Evolutionary conservation across 2,329 filamentous ascomycete species (phyloP), one percentile per base, ranked within the genome.

Genomic region (Beauveria varroae): DNA sequence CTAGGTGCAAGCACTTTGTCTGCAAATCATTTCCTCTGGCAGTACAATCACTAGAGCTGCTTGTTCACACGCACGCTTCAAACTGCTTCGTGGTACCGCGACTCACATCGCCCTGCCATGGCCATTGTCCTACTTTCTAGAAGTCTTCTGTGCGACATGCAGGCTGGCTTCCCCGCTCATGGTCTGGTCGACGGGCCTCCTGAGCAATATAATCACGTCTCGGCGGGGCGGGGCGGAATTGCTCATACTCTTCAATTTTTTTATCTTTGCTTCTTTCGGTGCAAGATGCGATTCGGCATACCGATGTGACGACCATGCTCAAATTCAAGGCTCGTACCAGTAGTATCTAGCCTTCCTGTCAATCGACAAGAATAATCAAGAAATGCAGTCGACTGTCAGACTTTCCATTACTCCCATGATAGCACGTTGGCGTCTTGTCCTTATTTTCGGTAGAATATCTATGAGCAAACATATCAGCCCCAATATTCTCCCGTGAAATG

Each of bases 401-500:
- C 12, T 34, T 34, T 34, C 5, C 30, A 34, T 34, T 34, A 14
- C 30, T 34, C 30, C 30, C 30, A 34, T 14, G 10, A 34, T 6
- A 18, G 34, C 34, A 37, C 24, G 14, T 3, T 50, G 18, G 18
- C 56, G 12, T 58, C 5, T 16, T 40, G 44, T 34, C 40, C 52
- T 74, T 73, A 84, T 68, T 84, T 84, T 64, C 81, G 74, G 72
- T 84, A 84, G 67, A 82, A 84, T 66, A 84, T 79, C 81, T 81
- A 67, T 61, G 67, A 44, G 65, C 57, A 61, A 64, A 60, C 46
- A 60, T 34, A 65, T 74, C 61, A 63, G 61, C 51, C 37, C 53
- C 49, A 66, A 62, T 63, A 60, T 46, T 57, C 40, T 57, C 49
- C 54, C 40, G 22, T 30, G 30, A 30, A 57, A 30, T 40, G 44